A percentile compares a stretch with the other conserved stretches of the same genome.
Evolutionary conservation across 495 filamentous ascomycete species (phyloP).

Genomic region (Cladorrhinum samala): DNA sequence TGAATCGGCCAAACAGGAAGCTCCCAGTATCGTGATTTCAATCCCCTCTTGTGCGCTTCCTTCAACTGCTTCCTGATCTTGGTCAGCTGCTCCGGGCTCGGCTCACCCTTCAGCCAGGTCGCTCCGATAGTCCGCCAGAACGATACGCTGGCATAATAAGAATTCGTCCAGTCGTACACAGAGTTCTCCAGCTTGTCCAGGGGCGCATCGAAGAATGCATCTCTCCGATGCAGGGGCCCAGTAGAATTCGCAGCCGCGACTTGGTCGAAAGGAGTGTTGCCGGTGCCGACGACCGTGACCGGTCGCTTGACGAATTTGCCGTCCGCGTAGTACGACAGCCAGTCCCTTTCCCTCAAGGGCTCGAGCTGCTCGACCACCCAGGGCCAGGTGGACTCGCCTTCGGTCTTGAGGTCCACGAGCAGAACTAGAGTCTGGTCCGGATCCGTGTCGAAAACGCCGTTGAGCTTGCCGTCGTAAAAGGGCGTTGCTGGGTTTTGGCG

Average conservation of each 20-base stretch:
- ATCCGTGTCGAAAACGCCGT: constrained; percentile 58
- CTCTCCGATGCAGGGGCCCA: constrained; percentile 37
- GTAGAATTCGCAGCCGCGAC: constrained; percentile 39
- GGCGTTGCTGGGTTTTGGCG: constrained; percentile 44
- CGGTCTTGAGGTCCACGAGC: constrained; percentile 67
- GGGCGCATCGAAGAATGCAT: constrained; percentile 66
- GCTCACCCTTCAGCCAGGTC: constrained; percentile 33
- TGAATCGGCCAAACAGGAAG: constrained; percentile 70
- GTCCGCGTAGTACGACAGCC: constrained; percentile 53
- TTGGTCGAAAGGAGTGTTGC: constrained; percentile 64
- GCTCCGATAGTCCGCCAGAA: constrained; percentile 41
- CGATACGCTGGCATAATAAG: constrained; percentile 49
- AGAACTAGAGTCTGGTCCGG: constrained; percentile 59
- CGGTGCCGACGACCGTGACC: constrained; percentile 75
- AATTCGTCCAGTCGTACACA: constrained; percentile 42
- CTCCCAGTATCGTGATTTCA: constrained; percentile 77
- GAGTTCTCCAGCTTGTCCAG: constrained; percentile 36
- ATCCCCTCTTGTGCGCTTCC: constrained; percentile 61
- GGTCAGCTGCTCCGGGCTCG: constrained; percentile 48
- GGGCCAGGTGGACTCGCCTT: constrained; percentile 43
- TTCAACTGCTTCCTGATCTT: constrained; percentile 58
- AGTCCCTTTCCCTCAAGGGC: constrained; percentile 57
- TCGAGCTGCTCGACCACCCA: constrained; percentile 54
- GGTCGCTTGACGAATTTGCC: constrained; percentile 47
- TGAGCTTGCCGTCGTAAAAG: constrained; percentile 35